Percentiles rank a stretch among this genome's conserved stretches.
phyloP scores from a whole-genome alignment of 2,329 filamentous ascomycete genomes.

The Fusarium abutilonis region DNA sequence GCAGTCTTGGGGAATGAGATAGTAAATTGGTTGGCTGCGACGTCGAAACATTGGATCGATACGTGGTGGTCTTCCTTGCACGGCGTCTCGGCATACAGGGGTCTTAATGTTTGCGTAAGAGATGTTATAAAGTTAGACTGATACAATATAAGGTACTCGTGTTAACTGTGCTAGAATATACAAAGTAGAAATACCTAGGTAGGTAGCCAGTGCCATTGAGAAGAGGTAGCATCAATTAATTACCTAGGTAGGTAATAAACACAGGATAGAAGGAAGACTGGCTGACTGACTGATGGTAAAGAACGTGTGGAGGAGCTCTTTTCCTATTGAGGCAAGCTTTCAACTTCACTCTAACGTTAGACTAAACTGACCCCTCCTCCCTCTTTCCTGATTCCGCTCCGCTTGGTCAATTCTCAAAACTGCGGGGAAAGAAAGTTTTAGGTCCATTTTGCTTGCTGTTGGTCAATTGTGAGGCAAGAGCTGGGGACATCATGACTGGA shows the following conservation, averaged over 20 bases:
- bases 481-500: constrained; percentile 33
- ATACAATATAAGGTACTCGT: too few relatives aligned
- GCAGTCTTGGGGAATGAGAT: not conserved
- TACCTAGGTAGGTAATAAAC: too few relatives aligned
- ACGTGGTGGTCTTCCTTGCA: not conserved
- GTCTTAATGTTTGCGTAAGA: too few relatives aligned
- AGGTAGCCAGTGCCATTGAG: too few relatives aligned
- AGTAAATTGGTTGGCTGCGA: constrained; percentile 8
- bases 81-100: not conserved
- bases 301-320: constrained; percentile 13
- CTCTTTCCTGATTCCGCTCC: constrained; percentile 31
- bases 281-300: constrained; percentile 1
- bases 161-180: too few relatives aligned
- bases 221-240: too few relatives aligned
- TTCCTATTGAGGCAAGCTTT: constrained; percentile 32
- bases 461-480: not conserved
- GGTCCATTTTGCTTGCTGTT: too few relatives aligned
- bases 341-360: not conserved
- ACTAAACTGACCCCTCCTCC: constrained; percentile 38
- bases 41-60: not conserved
- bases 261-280: too few relatives aligned
- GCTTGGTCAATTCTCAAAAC: constrained; percentile 22
- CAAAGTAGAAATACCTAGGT: too few relatives aligned
- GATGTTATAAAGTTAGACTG: too few relatives aligned
- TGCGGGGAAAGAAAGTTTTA: constrained; percentile 30